Evolutionary conservation across 306 rosid species (phyloP).

Genomic region (Citrullus mucosospermus): DNA sequence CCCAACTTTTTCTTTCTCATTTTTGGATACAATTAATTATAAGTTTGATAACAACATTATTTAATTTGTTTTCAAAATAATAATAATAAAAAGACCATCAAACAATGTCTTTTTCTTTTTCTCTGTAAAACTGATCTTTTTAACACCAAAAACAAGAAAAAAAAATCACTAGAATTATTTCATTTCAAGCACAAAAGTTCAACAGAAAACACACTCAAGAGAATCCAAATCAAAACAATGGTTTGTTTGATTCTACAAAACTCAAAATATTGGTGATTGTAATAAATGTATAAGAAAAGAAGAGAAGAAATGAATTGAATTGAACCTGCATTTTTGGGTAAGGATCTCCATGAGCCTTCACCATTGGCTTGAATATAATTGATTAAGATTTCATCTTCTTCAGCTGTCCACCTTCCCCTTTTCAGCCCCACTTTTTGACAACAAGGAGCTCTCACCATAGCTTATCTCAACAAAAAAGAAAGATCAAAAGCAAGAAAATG

Average conservation of each 20-base stretch:
- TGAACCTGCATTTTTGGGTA: conserved; percentile 73
- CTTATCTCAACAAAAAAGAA: not conserved
- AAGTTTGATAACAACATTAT: too few relatives aligned
- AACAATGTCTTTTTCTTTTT: too few relatives aligned
- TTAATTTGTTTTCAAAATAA: too few relatives aligned
- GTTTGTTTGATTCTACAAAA: not conserved
- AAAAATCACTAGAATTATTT: too few relatives aligned
- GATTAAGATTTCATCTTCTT: conserved; percentile 56
- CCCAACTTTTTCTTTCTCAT: too few relatives aligned
- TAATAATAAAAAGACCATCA: too few relatives aligned
- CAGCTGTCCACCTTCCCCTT: conserved; percentile 67
- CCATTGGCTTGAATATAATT: conserved; percentile 52
- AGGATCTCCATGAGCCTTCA: conserved; percentile 80
- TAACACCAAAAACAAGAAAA: too few relatives aligned
- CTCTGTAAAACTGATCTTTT: too few relatives aligned
- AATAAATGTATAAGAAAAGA: conserved; percentile 11
- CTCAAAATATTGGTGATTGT: not conserved
- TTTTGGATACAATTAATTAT: too few relatives aligned
- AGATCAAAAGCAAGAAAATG: not conserved
- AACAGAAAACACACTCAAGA: not conserved
- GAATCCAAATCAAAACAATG: not conserved
- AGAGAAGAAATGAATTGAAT: not conserved
- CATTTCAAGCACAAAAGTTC: not conserved
- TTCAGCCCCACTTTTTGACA: conserved; percentile 73
- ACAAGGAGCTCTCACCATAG: conserved; percentile 87